phyloP scores from a whole-genome alignment of 1,139 yeast genomes.

The Kazachstania sp. region DNA sequence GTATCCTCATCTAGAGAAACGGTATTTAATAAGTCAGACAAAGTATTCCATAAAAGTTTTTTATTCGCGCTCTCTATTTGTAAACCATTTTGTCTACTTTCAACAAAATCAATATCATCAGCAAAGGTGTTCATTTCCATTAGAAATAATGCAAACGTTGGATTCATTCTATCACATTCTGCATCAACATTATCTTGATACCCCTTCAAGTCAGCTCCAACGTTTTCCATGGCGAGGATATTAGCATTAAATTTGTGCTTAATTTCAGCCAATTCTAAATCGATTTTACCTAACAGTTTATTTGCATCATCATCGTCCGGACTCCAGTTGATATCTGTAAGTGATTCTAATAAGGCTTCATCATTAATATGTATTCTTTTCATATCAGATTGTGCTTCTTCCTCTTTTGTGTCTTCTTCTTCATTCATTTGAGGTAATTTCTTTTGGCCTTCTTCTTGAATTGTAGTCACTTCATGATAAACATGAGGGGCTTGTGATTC shows the following conservation, averaged over 20 bases:
- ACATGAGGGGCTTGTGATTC: slow-evolving; percentile 15
- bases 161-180: slow-evolving; percentile 60
- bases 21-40: slow-evolving; percentile 58
- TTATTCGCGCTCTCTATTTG: slow-evolving; percentile 81
- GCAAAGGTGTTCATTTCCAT: slow-evolving; percentile 54
- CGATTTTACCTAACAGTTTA: slow-evolving; percentile 47
- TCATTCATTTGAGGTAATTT: slow-evolving; percentile 6
- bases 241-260: slow-evolving; percentile 44
- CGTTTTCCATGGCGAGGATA: slow-evolving; percentile 29
- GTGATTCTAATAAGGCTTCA: slow-evolving; percentile 36
- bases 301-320: slow-evolving; percentile 55
- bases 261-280: slow-evolving; percentile 42
- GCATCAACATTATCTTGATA: slow-evolving; percentile 37
- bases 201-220: slow-evolving; percentile 38
- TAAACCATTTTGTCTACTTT: slow-evolving; percentile 68
- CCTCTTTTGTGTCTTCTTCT: not conserved
- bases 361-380: slow-evolving; percentile 10
- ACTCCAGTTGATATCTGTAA: slow-evolving; percentile 71
- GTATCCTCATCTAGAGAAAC: slow-evolving; percentile 57
- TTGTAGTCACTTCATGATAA: slow-evolving; percentile 28
- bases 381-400: not conserved
- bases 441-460: slow-evolving; percentile 23
- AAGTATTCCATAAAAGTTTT: slow-evolving; percentile 60
- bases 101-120: slow-evolving; percentile 63
- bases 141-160: slow-evolving; percentile 45